These are phyloP conservation scores for Lippia alba DNA, from an alignment of 305 asterid genomes.

Conservation along the genomic window DNA sequence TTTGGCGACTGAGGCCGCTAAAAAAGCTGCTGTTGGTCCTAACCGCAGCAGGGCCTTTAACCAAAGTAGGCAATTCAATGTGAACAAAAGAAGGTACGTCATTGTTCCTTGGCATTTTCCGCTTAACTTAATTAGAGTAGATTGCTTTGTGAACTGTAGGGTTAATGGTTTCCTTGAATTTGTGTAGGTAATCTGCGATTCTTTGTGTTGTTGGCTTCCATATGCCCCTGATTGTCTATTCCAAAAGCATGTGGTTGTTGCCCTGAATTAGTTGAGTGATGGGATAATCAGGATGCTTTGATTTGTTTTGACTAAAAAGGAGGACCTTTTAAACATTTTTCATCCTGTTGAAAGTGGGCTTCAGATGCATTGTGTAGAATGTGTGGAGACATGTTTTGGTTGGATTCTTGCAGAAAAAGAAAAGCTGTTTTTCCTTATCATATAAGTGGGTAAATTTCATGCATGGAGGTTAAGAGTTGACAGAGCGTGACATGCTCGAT, in stretches of 20 bases:
- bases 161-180: constrained; percentile 13
- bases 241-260: constrained; percentile 41
- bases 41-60: constrained; percentile 56
- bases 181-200: constrained; percentile 65
- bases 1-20: constrained; percentile 74
- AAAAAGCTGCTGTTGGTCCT: constrained; percentile 76
- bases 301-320: constrained; percentile 15
- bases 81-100: constrained; percentile 65
- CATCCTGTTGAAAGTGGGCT: constrained; percentile 25
- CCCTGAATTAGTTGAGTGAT: constrained; percentile 40
- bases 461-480: constrained; percentile 23
- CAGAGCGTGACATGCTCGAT: constrained; percentile 4
- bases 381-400: constrained; percentile 15
- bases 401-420: constrained; percentile 32
- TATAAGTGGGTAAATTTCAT: constrained; percentile 25
- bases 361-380: constrained; percentile 22
- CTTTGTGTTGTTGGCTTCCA: constrained; percentile 46
- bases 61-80: constrained; percentile 50
- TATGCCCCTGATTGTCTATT: constrained; percentile 36
- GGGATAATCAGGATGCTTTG: constrained; percentile 28
- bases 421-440: constrained; percentile 11
- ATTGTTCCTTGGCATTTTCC: background rate
- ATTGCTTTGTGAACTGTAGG: constrained; percentile 5
- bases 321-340: constrained; percentile 8
- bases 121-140: background rate